These are phyloP conservation scores for Acer negundo DNA, from an alignment of 345 rosid genomes.

Conservation along the genomic window DNA sequence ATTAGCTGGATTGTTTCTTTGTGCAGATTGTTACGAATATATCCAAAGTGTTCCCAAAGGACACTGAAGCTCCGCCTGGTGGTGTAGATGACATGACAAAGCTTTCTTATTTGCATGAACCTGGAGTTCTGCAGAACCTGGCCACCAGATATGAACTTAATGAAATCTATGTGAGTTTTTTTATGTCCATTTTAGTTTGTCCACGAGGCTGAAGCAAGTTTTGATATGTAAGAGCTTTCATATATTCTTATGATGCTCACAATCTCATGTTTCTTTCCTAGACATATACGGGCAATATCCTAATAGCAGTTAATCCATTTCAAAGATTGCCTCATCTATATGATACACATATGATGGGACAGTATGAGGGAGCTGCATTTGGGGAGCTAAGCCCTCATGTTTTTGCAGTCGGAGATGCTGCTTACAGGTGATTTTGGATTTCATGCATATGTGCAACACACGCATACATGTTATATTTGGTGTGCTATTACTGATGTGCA, in stretches of 20 bases:
- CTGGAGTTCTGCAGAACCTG: constrained; percentile 81
- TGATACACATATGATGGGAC: constrained; percentile 95
- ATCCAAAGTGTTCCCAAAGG: constrained; percentile 71
- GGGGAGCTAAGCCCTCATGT: constrained; percentile 97
- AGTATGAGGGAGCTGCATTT: constrained; percentile 73
- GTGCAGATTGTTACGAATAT: constrained; percentile 66
- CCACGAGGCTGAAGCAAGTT: constrained; percentile 16
- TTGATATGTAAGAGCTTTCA: constrained; percentile 13
- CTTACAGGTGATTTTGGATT: constrained; percentile 56
- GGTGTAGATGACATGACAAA: constrained; percentile 98
- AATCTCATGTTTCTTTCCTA: constrained; percentile 32
- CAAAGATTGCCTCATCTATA: constrained; percentile 91
- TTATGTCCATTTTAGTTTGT: constrained; percentile 5
- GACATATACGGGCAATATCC: constrained; percentile 93
- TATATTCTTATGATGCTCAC: constrained; percentile 24
- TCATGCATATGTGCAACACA: not conserved
- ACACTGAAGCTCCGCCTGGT: constrained; percentile 82
- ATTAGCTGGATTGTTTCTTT: constrained; percentile 10
- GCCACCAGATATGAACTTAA: constrained; percentile 83
- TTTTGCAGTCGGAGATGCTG: constrained; percentile 92
- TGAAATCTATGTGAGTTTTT: constrained; percentile 72
- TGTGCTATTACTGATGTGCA: constrained; percentile 31
- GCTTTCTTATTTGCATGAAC: constrained; percentile 91
- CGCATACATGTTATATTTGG: not conserved
- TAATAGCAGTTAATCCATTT: constrained; percentile 91